Evolutionary conservation across 225 moss, liverwort and hornwort species (phyloP).

Genomic region (Polytrichum commune): DNA sequence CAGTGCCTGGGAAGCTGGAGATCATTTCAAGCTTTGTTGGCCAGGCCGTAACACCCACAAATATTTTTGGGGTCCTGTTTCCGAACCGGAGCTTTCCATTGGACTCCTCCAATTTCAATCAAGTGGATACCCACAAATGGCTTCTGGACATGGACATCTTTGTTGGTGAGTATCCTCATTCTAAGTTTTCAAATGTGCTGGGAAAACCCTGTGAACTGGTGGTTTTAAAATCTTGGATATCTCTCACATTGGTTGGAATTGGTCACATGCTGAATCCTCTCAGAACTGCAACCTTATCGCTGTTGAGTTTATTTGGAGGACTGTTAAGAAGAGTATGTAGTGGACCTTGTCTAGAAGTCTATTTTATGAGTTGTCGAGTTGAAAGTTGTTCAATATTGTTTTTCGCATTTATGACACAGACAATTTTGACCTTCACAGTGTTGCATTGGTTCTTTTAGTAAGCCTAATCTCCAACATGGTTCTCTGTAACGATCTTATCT

Average conservation of each 20-base stretch:
- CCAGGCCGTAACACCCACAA: constrained; percentile 43
- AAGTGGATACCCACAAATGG: constrained; percentile 68
- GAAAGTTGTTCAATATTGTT: no score
- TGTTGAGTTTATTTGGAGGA: neutral
- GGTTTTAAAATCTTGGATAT: neutral
- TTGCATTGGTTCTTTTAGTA: no score
- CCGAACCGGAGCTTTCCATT: constrained; percentile 74
- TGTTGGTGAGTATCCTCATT: constrained; percentile 41
- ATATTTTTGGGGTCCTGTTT: constrained; percentile 67
- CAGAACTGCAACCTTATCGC: neutral
- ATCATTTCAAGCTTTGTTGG: constrained; percentile 51
- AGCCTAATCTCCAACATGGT: no score
- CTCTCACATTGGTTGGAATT: constrained; percentile 10
- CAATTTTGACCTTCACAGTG: no score
- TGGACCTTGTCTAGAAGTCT: no score
- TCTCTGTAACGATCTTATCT: no score
- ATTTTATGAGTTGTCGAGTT: no score
- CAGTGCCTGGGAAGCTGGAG: constrained; percentile 26
- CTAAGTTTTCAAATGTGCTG: neutral
- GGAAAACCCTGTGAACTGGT: neutral
- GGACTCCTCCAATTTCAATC: constrained; percentile 67
- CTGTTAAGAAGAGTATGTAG: neutral
- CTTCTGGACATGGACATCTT: constrained; percentile 70
- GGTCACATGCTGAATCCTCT: neutral
- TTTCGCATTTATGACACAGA: no score